Evolutionary conservation across 768 basidiomycete species (phyloP).

Genomic region (Daedaleopsis nitida): DNA sequence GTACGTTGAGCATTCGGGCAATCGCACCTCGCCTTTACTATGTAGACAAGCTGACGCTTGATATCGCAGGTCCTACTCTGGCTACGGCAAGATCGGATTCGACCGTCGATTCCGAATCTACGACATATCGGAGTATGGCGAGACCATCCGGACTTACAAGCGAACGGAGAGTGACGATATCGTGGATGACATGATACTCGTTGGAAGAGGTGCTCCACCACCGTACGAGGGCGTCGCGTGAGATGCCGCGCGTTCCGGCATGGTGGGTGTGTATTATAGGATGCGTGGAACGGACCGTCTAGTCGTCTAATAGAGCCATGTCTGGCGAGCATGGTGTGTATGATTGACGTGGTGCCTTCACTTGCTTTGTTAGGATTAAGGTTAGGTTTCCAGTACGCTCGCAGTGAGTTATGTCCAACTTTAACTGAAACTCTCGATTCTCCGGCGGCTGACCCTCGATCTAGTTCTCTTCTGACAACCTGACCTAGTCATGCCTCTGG

Average conservation of each 20-base stretch:
- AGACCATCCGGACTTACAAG: constrained; percentile 90
- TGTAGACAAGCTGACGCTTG: not conserved
- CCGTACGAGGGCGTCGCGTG: constrained; percentile 17
- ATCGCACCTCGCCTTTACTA: not conserved
- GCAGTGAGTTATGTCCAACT: not conserved
- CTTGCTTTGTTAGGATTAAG: not conserved
- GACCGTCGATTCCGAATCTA: constrained; percentile 91
- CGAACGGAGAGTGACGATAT: constrained; percentile 71
- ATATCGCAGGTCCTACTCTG: constrained; percentile 68
- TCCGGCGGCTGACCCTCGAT: not conserved
- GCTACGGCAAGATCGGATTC: constrained; percentile 82
- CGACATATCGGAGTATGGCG: constrained; percentile 86
- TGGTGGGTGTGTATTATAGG: not conserved
- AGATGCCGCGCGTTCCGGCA: not conserved
- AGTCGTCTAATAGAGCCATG: not conserved
- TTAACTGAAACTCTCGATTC: no score
- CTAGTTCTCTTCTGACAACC: not conserved
- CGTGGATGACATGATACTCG: constrained; percentile 63
- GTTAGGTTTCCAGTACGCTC: not conserved
- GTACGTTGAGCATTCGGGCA: constrained; percentile 51
- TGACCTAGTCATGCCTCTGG: not conserved
- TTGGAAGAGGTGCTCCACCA: constrained; percentile 45
- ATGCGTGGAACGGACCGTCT: not conserved
- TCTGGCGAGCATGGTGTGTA: not conserved
- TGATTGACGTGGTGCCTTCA: not conserved